Evolutionary conservation across 1,139 yeast species (phyloP).

Genomic region (Saccharomyces hybrid): DNA sequence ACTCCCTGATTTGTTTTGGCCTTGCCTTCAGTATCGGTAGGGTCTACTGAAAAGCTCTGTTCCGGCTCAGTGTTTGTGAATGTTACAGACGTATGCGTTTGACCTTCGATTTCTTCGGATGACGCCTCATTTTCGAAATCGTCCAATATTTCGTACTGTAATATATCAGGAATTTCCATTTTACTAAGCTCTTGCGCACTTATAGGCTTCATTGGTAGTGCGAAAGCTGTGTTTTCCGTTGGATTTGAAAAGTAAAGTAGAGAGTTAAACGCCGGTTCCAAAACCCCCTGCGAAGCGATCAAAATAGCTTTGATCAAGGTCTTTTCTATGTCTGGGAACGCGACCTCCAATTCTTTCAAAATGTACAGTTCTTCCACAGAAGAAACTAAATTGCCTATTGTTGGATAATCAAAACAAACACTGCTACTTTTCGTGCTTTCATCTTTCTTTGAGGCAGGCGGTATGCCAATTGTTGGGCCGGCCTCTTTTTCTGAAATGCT

Average conservation of each 20-base stretch:
- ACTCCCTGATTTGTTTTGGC: background rate
- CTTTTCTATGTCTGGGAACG: conserved; percentile 65
- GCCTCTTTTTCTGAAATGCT: background rate
- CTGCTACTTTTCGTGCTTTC: background rate
- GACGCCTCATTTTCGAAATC: background rate
- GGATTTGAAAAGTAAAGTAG: conserved; percentile 79
- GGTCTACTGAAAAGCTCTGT: background rate
- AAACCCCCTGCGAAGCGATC: conserved; percentile 66
- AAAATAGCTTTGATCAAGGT: conserved; percentile 60
- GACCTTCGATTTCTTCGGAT: background rate
- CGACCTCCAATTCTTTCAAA: conserved; percentile 41
- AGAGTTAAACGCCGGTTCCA: conserved; percentile 78
- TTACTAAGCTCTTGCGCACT: conserved; percentile 56
- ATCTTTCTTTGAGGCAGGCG: background rate
- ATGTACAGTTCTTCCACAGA: background rate
- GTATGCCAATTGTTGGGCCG: background rate
- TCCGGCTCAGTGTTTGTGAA: background rate
- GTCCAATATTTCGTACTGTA: background rate
- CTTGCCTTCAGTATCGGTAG: background rate
- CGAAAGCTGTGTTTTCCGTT: conserved; percentile 49
- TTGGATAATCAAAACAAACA: background rate
- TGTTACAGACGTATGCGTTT: background rate
- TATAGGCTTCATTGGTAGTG: conserved; percentile 36
- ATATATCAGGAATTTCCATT: conserved; percentile 39
- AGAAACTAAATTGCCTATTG: background rate